Conservation (phyloP, 371 early-diverging fungal genomes). For the Mortierella sp. region DNA sequence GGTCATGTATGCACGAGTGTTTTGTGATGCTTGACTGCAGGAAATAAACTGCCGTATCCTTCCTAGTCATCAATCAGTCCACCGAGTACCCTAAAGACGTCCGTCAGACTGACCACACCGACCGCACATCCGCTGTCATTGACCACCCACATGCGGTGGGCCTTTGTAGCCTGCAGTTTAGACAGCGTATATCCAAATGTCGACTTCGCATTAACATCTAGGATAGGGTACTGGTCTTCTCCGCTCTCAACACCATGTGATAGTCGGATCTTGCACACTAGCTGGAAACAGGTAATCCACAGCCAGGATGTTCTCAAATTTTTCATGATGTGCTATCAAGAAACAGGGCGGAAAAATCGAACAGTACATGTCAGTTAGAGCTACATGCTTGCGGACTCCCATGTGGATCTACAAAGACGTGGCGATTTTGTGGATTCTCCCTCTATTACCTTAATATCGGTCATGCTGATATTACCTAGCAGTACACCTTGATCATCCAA, state of each 20-base stretch:
- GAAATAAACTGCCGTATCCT: neutral
- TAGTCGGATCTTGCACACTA: slow-evolving; percentile 50
- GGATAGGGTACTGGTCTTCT: slow-evolving; percentile 79
- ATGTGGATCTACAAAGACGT: no score
- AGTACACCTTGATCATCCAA: slow-evolving; percentile 68
- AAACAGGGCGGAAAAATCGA: neutral
- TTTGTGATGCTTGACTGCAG: no score
- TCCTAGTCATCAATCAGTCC: slow-evolving; percentile 24
- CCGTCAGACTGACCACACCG: slow-evolving; percentile 82
- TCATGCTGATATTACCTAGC: slow-evolving; percentile 76
- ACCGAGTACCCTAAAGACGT: slow-evolving; percentile 69
- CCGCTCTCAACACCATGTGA: slow-evolving; percentile 48
- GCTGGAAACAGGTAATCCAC: slow-evolving; percentile 51
- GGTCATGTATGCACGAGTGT: no score
- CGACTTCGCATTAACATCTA: slow-evolving; percentile 78
- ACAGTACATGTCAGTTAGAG: neutral
- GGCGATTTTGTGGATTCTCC: no score
- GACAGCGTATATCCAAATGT: slow-evolving; percentile 76
- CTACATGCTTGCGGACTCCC: no score
- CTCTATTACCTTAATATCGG: slow-evolving; percentile 67
- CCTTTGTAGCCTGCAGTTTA: slow-evolving; percentile 82
- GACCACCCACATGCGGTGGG: slow-evolving; percentile 89
- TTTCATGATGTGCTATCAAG: slow-evolving; percentile 38
- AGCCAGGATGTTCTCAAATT: slow-evolving; percentile 48
- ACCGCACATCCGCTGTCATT: slow-evolving; percentile 62